These are phyloP conservation scores for Xylaria sp. DNA, from an alignment of 2,329 filamentous ascomycete species.

Conservation along the genomic window DNA sequence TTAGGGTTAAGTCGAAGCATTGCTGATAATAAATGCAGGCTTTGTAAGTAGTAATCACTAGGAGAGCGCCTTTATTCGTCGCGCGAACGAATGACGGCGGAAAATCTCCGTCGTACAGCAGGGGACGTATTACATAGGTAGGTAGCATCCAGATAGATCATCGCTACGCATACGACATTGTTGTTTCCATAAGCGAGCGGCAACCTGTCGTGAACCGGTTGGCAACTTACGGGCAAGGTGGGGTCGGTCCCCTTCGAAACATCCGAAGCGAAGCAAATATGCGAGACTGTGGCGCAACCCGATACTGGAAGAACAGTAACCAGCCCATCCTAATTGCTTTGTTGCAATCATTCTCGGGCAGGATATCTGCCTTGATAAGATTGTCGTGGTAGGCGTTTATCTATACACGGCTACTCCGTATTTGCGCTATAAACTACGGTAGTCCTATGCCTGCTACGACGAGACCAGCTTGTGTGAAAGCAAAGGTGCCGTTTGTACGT, in stretches of 20 bases:
- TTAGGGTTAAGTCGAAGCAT: too few species aligned
- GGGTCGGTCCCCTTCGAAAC: not conserved
- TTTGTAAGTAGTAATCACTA: too few species aligned
- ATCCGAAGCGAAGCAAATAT: not conserved
- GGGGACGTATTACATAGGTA: too few species aligned
- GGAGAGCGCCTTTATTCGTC: too few species aligned
- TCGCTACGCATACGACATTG: too few species aligned
- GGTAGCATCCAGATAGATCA: not conserved
- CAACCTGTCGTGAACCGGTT: not conserved
- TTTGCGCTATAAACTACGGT: too few species aligned
- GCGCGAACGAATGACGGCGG: too few species aligned
- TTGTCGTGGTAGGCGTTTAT: not conserved
- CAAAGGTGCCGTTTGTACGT: not conserved
- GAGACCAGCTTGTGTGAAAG: not conserved
- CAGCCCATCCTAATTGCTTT: not conserved
- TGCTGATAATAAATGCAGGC: too few species aligned
- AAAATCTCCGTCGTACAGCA: too few species aligned
- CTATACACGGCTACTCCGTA: not conserved
- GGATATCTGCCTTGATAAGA: not conserved
- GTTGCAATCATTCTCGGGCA: not conserved
- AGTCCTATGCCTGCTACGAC: too few species aligned
- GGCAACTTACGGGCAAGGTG: not conserved
- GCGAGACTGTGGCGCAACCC: conserved; percentile 8
- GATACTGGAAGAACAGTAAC: conserved; percentile 1
- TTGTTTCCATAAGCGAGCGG: not conserved